These are phyloP conservation scores for Fusarium nodosum DNA, from an alignment of 2,329 filamentous ascomycete genomes.

Conservation along the genomic window DNA sequence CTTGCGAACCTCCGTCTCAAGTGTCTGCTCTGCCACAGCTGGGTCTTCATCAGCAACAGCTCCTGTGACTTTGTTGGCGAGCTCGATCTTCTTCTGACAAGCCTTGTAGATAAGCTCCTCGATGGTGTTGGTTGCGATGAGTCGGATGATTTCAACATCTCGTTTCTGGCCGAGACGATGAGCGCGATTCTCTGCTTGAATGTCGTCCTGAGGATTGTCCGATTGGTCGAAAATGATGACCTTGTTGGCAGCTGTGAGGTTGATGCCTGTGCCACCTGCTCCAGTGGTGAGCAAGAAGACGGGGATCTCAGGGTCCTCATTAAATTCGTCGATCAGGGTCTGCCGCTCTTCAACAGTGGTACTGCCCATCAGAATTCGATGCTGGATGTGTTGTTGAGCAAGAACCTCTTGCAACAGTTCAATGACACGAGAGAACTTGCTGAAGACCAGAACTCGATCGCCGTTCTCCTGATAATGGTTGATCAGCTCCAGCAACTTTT, in stretches of 20 bases:
- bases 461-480: constrained; percentile 80
- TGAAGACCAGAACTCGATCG: constrained; percentile 91
- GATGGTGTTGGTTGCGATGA: constrained; percentile 85
- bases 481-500: constrained; percentile 81
- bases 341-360: constrained; percentile 88
- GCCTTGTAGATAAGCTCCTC: constrained; percentile 94
- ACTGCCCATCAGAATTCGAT: constrained; percentile 87
- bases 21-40: constrained; percentile 52
- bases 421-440: constrained; percentile 91
- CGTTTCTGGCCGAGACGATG: constrained; percentile 93
- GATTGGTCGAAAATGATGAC: constrained; percentile 96
- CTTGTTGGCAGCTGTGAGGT: constrained; percentile 95
- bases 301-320: constrained; percentile 79
- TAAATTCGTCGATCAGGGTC: constrained; percentile 88
- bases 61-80: constrained; percentile 75
- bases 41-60: constrained; percentile 52
- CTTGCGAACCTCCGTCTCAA: constrained; percentile 61
- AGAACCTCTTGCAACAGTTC: constrained; percentile 90
- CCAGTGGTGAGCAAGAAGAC: constrained; percentile 95
- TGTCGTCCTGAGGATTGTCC: constrained; percentile 98
- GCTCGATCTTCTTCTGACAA: constrained; percentile 91
- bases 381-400: constrained; percentile 77
- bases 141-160: constrained; percentile 88
- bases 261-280: constrained; percentile 96
- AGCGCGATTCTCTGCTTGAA: constrained; percentile 97